Evolutionary conservation across 2,329 filamentous ascomycete genomes (phyloP), one percentile per base, ranked within the genome.

Genomic region (Aureobasidium subglaciale): DNA sequence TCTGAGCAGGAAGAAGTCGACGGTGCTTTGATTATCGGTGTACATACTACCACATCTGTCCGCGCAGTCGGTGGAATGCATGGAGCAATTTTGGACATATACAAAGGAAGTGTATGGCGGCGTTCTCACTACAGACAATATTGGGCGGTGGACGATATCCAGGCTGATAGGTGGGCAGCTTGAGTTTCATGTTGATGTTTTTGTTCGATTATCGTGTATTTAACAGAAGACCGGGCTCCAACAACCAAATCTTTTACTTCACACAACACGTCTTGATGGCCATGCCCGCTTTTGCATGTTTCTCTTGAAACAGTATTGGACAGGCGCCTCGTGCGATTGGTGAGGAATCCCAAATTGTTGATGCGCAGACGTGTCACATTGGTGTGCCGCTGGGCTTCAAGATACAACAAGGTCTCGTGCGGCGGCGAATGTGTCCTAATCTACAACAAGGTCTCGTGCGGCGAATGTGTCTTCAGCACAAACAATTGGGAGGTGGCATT

Each of bases 1-100:
- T 57, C 64, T 90, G 11, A 84, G 86, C 4, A 75, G 83, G 65
- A 90, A 90, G 75, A 90, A 87, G 78, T 86, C 55, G 46, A 57
- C 48, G 35, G 35, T 18, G 10, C 35, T 52, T 20, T 49, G 22
- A 49, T 15, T 9, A 29, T 20, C n/a, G 5, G 29, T 52, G 48
- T 52, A 41, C 48, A 52, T 52, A 52, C 11, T 52, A 52, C 24
- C 22, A 38, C 34, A 7, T 24, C 25, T 52, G 20, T 37, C n/a
- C 25, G 35, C 49, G 49, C 37, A 42, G 35, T 15, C n/a, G 20
- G n/a, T 53, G 49, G 29, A 53, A 49, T 52, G 48, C 38, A 53
- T 37, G 25, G 34, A 24, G 24, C 48, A 13, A 24, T 41, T 15
- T 42, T 41, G 49, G 29, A 53, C 38, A 53, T 53, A 34, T 53